Evolutionary conservation across 2,329 filamentous ascomycete genomes (phyloP), one percentile per base, ranked within the genome.

Genomic region (Colletotrichum higginsianum): DNA sequence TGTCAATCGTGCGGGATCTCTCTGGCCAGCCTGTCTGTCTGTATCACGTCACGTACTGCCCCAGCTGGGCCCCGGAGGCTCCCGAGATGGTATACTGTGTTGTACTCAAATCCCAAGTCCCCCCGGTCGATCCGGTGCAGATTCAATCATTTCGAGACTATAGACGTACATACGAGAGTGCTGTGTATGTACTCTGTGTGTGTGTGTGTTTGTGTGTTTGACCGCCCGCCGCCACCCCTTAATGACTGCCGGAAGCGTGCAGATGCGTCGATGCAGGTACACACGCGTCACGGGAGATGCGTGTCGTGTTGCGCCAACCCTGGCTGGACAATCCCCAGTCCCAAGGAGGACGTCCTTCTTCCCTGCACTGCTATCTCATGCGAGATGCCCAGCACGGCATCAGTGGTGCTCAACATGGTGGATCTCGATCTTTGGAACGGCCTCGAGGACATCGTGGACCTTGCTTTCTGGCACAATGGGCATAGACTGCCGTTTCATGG

Each of bases 261-360:
- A 67, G 71, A 30, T 67, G 42, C 40, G 21, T 60, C 15, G 62
- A 67, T 61, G 71, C 62, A 71, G 55, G 58, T 55, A 73, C 44
- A 53, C 63, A 63, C 23, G 49, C 16, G 38, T 35, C 18, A 46
- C 57, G 58, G 42, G 13, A 13, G 4, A 30, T 30, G 23, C 21
- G 47, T 21, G 16, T 52, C 15, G 40, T 42, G 50, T 30, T 21
- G 18, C 42, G 50, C 40, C 30, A 35, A 4, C 23, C 21, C 30
- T 42, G 21, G 23, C 44, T 44, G 18, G 16, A 35, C 30, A 35
- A 9, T 35, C 30, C 8, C 30, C 30, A 9, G 30, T 9, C 30
- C 30, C 23, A 18, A 18, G n/a, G 18, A 61, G 44, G 9, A 6
- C 7, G 7, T 40, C 0, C n/a, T 12, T 6, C 23, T 38, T 18